Base-by-base conservation (phyloP, 257 asterid species). In the Solanum neorickii region DNA sequence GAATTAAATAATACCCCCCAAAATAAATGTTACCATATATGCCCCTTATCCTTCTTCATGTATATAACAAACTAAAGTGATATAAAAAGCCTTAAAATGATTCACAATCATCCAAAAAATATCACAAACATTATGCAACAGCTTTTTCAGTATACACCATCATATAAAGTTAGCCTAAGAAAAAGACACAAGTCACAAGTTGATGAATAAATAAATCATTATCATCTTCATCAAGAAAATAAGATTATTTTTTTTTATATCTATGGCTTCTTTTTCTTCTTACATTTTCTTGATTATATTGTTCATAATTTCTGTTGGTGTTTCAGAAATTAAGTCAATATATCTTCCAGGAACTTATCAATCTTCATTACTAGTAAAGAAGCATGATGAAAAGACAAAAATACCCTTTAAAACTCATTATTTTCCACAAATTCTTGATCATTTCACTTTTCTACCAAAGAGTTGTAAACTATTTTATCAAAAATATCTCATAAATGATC, bases 381-480 rank as follows among this genome's bases (percentile, higher is more conserved):
- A 89, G 83, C 75, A 73, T 44, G 86, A 13, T 37, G 84, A 29
- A 84, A 90, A 91, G 70, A 90, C 92, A 85, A 93, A 88, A 49
- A 66, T 92, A 65, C 95, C 95, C 82, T 93, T 90, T 80, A 89
- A 92, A 90, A 68, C 88, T 80, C 92, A 90, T 23, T 94, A 93
- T 52, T 95, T 95, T 3, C 97, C 97, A 82, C 98, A 95, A 83
- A 74, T 87, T 89, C 88, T 95, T 44, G 98, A 95, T 89, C 98
- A 95, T 89, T 95, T 95, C 90, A 94, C 95, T 86, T 95, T 93
- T 82, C 82, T 75, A 70, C 95, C 95, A 20, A 86, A 73, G 29
- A 94, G 97, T 72, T 95, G 92, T 87, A 90, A 84, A 88, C 87
- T 90, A 18, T 95, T 95, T 91, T 88, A 92, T 70, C 97, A 94